Evolutionary conservation across 495 filamentous ascomycete genomes (phyloP), one percentile per base, ranked within the genome.

Genomic region (Astrothelium macrocarpum): DNA sequence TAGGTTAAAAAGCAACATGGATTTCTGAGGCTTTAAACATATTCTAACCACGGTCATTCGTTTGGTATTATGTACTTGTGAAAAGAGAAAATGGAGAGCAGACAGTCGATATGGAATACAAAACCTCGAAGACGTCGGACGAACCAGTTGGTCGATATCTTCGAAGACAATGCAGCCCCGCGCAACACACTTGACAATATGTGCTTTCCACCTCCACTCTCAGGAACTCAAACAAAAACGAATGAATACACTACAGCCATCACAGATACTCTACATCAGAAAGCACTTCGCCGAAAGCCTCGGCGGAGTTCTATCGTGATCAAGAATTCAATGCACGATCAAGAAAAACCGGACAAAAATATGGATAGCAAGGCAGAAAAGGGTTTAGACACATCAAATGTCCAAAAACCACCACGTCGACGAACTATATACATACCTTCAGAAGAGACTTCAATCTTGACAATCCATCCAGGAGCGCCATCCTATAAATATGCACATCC

Each of bases 341-440:
- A 11, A 2, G 25, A 9, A 56, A 26, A 25, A 26, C 11, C 49
- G 16, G 25, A 56, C 49, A 56, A 7, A 26, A 56, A 29, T 20
- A 20, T 29, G 12, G 16, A 56, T 28, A 28, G 5, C 23, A 25
- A 16, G 7, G 25, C 25, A 56, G 7, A 5, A 28, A 25, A 56
- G 20, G 20, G 20, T 16, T 20, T 9, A 29, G 7, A 16, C n/a
- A 60, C 4, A 60, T 59, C 63, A n/a, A 66, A 59, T 2, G 63
- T 72, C 12, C 66, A 64, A 66, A 76, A 75, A 61, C 66, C 75
- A 25, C 73, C 75, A 14, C 68, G 76, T 3, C 65, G 76, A 53
- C 67, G 73, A 49, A 78, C 76, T 2, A 77, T 78, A 25, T 77
- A 75, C 59, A 69, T 77, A 23, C 76, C 76, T 16, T 72, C 75